A percentile compares a stretch with the other conserved stretches of the same genome.
phyloP scores from a whole-genome alignment of 257 asterid genomes.

The Solanum peruvianum region DNA sequence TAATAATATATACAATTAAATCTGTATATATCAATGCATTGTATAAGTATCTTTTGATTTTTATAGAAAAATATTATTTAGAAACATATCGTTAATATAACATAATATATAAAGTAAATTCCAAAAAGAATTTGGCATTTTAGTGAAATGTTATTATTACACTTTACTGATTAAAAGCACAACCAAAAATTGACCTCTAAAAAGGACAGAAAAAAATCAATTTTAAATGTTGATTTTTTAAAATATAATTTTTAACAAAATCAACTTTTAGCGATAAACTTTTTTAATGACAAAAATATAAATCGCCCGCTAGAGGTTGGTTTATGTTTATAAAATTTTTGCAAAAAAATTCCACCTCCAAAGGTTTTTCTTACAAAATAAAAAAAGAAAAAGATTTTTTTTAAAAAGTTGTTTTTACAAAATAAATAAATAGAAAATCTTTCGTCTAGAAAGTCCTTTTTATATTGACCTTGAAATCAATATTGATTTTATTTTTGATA shows the following conservation, averaged over 20 bases:
- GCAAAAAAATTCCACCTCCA: neutral
- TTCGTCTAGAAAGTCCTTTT: neutral
- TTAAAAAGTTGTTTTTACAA: neutral
- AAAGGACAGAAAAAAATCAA: neutral
- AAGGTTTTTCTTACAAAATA: neutral
- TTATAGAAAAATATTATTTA: no score
- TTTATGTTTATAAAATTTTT: neutral
- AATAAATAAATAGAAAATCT: neutral
- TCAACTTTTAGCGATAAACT: neutral
- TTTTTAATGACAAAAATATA: neutral
- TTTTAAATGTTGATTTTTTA: neutral
- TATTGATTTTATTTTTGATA: neutral
- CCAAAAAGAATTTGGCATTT: neutral
- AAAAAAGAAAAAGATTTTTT: no score
- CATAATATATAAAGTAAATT: neutral
- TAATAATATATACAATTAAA: no score
- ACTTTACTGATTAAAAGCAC: neutral
- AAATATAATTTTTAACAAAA: neutral
- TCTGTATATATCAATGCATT: no score
- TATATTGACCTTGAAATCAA: neutral
- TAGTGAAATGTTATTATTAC: neutral
- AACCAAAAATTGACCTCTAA: neutral
- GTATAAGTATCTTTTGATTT: neutral
- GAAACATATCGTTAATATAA: neutral
- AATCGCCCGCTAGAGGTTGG: accelerated